Conservation (phyloP, 495 filamentous ascomycete species). For the Massariosphaeria phaeospora region DNA sequence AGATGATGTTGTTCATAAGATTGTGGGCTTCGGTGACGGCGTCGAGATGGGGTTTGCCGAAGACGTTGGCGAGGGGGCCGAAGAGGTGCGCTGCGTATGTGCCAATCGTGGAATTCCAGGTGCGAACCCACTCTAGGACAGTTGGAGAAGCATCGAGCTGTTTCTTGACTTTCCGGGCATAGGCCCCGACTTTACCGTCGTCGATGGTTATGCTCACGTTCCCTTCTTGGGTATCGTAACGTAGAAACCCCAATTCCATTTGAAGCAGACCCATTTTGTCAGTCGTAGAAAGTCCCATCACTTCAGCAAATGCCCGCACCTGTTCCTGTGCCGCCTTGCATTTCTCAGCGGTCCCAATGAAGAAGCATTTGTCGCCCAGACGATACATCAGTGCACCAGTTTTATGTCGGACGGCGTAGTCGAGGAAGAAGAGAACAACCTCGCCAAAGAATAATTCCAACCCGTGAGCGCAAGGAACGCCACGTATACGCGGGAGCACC, state of each 20-base stretch:
- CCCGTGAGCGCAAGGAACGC: slow-evolving; percentile 15
- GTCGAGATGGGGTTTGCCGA: slow-evolving; percentile 24
- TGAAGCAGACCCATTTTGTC: background rate
- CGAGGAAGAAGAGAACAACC: slow-evolving; percentile 24
- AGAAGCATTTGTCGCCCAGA: slow-evolving; percentile 19
- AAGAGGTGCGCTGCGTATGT: slow-evolving; percentile 15
- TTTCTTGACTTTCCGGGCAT: slow-evolving; percentile 14
- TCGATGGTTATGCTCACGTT: slow-evolving; percentile 15
- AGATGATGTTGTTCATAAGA: slow-evolving; percentile 17
- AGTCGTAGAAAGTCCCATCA: slow-evolving; percentile 3
- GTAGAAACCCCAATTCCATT: slow-evolving; percentile 12
- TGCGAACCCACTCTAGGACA: slow-evolving; percentile 22
- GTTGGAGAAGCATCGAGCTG: slow-evolving; percentile 16
- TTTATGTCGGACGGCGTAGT: slow-evolving; percentile 18
- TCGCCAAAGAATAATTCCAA: slow-evolving; percentile 23
- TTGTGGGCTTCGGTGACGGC: slow-evolving; percentile 8
- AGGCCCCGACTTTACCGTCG: slow-evolving; percentile 6
- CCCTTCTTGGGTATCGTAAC: background rate
- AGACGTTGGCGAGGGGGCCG: slow-evolving; percentile 21
- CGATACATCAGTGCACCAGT: slow-evolving; percentile 18
- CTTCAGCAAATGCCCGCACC: background rate
- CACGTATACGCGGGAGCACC: slow-evolving; percentile 10
- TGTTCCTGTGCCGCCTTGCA: background rate
- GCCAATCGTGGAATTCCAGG: slow-evolving; percentile 19
- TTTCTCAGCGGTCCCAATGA: slow-evolving; percentile 13